A percentile compares a stretch with the other conserved stretches of the same genome.
These are phyloP conservation scores for Ramaria sp. DNA, from an alignment of 768 basidiomycete genomes.

Conservation along the genomic window DNA sequence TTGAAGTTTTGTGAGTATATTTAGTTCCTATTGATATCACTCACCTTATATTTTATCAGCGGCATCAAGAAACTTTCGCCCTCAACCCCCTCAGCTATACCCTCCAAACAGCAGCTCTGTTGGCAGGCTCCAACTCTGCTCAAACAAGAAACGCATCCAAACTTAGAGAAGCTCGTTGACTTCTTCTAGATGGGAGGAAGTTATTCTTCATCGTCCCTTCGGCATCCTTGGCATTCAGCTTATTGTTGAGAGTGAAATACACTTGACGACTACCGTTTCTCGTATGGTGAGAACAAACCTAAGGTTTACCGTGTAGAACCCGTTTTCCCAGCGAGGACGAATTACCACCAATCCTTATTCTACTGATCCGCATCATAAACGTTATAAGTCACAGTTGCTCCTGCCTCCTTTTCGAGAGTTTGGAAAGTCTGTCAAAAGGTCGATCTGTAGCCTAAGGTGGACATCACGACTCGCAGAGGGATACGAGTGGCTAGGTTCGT, in stretches of 20 bases:
- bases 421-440: too few relatives aligned
- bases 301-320: too few relatives aligned
- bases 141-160: slow-evolving; percentile 80
- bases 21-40: neutral
- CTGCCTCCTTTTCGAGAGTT: too few relatives aligned
- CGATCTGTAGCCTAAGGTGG: too few relatives aligned
- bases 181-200: slow-evolving; percentile 66
- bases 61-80: slow-evolving; percentile 97
- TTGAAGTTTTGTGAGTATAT: slow-evolving; percentile 74
- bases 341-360: too few relatives aligned
- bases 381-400: too few relatives aligned
- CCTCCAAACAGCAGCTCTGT: slow-evolving; percentile 31
- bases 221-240: slow-evolving; percentile 75
- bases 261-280: slow-evolving; percentile 1
- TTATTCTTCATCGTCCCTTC: slow-evolving; percentile 87
- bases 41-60: slow-evolving; percentile 28
- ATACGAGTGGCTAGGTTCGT: too few relatives aligned
- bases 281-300: too few relatives aligned
- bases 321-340: too few relatives aligned
- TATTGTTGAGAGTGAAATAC: slow-evolving; percentile 29
- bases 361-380: too few relatives aligned
- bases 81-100: slow-evolving; percentile 64
- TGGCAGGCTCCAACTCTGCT: slow-evolving; percentile 90
- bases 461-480: too few relatives aligned
- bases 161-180: slow-evolving; percentile 75